Percentiles rank a stretch among this genome's conserved stretches.
Evolutionary conservation across 2,329 filamentous ascomycete genomes (phyloP).

Genomic region (Phaeoacremonium minimum): DNA sequence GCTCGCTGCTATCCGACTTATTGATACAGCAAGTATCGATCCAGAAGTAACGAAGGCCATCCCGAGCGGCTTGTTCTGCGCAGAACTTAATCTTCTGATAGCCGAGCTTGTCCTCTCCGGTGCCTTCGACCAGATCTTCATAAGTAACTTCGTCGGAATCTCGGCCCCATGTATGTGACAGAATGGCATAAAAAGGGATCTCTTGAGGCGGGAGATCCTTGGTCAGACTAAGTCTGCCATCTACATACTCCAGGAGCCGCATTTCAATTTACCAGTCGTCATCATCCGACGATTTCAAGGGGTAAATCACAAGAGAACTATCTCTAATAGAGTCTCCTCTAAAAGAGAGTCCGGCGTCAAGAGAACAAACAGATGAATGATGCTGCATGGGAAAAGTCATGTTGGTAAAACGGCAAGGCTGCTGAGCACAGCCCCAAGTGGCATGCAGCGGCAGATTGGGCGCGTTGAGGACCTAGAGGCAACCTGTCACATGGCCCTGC

Average conservation of each 20-base stretch:
- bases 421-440: too few species aligned
- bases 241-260: slow-evolving; percentile 5
- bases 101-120: background rate
- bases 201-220: slow-evolving; percentile 2
- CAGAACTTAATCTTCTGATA: slow-evolving; percentile 5
- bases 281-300: too few species aligned
- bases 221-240: slow-evolving; percentile 1
- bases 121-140: background rate
- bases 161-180: slow-evolving; percentile 1
- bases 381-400: too few species aligned
- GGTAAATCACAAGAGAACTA: too few species aligned
- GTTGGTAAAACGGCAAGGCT: too few species aligned
- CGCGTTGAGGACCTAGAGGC: too few species aligned
- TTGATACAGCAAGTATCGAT: slow-evolving; percentile 5
- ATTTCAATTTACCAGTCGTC: too few species aligned
- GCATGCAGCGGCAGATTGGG: too few species aligned
- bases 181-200: slow-evolving; percentile 2
- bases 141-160: slow-evolving; percentile 1
- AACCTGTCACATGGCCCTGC: too few species aligned
- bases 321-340: too few species aligned
- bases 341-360: too few species aligned
- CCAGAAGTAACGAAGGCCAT: slow-evolving; percentile 3
- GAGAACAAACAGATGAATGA: too few species aligned
- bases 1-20: slow-evolving; percentile 1
- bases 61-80: slow-evolving; percentile 1